Evolutionary conservation across 371 early-diverging fungal species (phyloP).

Genomic region (Syncephalastrum sp.): DNA sequence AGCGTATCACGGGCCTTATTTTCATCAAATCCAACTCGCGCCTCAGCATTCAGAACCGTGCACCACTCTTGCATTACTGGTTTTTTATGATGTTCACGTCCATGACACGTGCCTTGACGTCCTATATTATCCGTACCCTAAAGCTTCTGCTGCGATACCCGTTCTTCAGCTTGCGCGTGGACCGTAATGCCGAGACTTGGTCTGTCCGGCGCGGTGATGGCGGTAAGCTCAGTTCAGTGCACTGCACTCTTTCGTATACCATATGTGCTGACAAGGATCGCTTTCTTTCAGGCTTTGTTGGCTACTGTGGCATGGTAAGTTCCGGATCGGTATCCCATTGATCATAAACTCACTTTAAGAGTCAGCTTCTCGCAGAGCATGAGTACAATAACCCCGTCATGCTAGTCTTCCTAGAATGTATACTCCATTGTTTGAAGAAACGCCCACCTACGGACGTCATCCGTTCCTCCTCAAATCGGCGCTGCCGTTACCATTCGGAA

Average conservation of each 20-base stretch:
- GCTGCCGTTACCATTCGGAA: too few species aligned
- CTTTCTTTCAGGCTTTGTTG: slow-evolving; percentile 27
- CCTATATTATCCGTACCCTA: slow-evolving; percentile 42
- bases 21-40: slow-evolving; percentile 34
- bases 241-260: too few species aligned
- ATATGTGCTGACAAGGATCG: too few species aligned
- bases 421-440: slow-evolving; percentile 18
- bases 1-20: slow-evolving; percentile 35
- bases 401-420: slow-evolving; percentile 36
- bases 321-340: background rate
- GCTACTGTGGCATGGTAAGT: slow-evolving; percentile 51
- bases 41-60: slow-evolving; percentile 36
- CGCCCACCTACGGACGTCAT: background rate
- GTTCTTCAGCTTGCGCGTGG: slow-evolving; percentile 45
- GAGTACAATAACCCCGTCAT: slow-evolving; percentile 48
- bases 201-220: slow-evolving; percentile 54
- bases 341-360: background rate
- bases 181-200: slow-evolving; percentile 54
- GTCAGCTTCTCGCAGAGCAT: slow-evolving; percentile 42
- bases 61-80: slow-evolving; percentile 48
- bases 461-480: too few species aligned
- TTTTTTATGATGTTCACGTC: slow-evolving; percentile 55
- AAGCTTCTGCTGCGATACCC: slow-evolving; percentile 43
- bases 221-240: slow-evolving; percentile 14
- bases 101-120: slow-evolving; percentile 51